Evolutionary conservation across 805 yeast species (phyloP), one percentile per base, ranked within the genome.

Genomic region (Saturnispora kantuleensis): DNA sequence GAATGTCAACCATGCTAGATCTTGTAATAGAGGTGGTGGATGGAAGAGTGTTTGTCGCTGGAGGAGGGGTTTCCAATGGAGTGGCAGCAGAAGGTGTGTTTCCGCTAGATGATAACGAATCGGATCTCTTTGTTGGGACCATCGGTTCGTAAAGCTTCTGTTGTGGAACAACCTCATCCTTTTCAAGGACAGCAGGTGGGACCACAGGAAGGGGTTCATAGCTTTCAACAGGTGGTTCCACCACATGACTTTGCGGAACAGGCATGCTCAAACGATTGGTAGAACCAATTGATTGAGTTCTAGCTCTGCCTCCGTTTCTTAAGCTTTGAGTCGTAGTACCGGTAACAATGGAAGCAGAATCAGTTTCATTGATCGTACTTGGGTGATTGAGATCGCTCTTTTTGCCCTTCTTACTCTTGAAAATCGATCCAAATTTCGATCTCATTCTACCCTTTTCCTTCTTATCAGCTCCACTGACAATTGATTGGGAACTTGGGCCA

Each of bases 361-460:
- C 67, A 17, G 66, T 57, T 39, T 63, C 67, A 11, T 58, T 56
- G 44, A 62, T 62, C 1, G 55, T 42, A 15, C 41, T 34, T 12
- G 57, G 51, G 33, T 48, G 50, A 10, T 47, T 35, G 16, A 53
- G 44, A 31, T 45, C 54, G 38, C 18, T 26, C 38, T 67, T 66
- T 49, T 69, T 68, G 55, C 76, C 78, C 31, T 37, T 44, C 59
- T 83, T 80, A 34, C 61, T 56, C 42, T 58, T 58, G 54, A 84
- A 78, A 50, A 84, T 74, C 1, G 93, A 81, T 9, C 94, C 94
- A 46, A 84, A 81, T 55, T 68, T 78, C 5, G 88, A 81, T 61
- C 76, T 77, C 54, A 84, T 60, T 38, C 70, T 71, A 38, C 60
- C 34, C 42, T 55, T 57, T 50, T 68, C 62, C 42, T 58, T 57